phyloP scores from a whole-genome alignment of 2,329 filamentous ascomycete genomes.

The Trichoderma atroviride region DNA sequence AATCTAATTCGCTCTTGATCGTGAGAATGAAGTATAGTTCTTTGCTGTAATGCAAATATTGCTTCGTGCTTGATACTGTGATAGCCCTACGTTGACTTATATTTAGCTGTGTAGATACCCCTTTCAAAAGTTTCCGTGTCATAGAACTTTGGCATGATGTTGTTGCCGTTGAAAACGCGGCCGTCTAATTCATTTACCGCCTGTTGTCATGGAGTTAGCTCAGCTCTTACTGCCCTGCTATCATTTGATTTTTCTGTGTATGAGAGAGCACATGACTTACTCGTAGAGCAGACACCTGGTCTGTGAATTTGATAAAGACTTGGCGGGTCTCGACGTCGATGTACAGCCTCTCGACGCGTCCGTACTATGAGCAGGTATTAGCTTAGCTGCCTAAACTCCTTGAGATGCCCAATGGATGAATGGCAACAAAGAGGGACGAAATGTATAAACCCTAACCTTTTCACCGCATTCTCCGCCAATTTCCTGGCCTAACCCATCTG shows the following conservation, averaged over 20 bases:
- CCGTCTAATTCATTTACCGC: conserved; percentile 90
- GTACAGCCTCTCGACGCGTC: conserved; percentile 77
- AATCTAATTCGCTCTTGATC: background rate
- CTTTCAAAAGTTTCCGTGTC: conserved; percentile 79
- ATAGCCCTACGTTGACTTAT: background rate
- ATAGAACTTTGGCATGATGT: conserved; percentile 80
- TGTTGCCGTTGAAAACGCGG: conserved; percentile 84
- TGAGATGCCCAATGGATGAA: background rate
- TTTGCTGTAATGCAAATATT: background rate
- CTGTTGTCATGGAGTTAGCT: conserved; percentile 44
- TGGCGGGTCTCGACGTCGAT: conserved; percentile 66
- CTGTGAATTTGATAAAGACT: conserved; percentile 94
- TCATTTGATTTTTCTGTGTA: background rate
- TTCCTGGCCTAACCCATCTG: conserved; percentile 78
- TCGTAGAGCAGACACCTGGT: conserved; percentile 78
- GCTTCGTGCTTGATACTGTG: background rate
- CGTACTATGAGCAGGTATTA: conserved; percentile 60
- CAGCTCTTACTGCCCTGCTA: background rate
- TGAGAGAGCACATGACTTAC: conserved; percentile 53
- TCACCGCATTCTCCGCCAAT: conserved; percentile 92
- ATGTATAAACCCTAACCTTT: conserved; percentile 53
- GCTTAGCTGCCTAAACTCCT: background rate
- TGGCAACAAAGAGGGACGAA: too few relatives aligned
- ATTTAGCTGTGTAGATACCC: conserved; percentile 51
- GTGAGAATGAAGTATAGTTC: background rate